Evolutionary conservation across 2,329 filamentous ascomycete genomes (phyloP).

Genomic region (Colletotrichum sidae): DNA sequence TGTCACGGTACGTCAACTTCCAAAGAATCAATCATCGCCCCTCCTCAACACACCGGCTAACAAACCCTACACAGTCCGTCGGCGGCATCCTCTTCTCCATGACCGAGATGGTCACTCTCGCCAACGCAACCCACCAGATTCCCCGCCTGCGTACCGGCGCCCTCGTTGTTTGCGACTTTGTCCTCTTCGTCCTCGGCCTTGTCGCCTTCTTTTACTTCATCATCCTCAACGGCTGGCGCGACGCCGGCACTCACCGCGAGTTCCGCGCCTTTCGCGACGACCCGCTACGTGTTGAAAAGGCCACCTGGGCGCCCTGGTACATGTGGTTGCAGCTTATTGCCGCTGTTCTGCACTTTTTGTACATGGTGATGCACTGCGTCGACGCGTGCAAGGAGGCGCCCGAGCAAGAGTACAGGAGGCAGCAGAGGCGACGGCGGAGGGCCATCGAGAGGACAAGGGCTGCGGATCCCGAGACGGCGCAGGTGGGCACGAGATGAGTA

Average conservation of each 20-base stretch:
- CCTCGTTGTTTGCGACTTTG: conserved; percentile 37
- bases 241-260: conserved; percentile 27
- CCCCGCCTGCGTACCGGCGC: conserved; percentile 34
- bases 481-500: conserved; percentile 1
- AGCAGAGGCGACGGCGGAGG: conserved; percentile 15
- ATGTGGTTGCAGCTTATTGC: conserved; percentile 40
- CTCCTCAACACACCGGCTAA: background rate
- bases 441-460: conserved; percentile 6
- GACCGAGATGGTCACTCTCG: conserved; percentile 45
- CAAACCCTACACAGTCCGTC: conserved; percentile 38
- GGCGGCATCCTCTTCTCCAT: conserved; percentile 58
- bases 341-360: conserved; percentile 38
- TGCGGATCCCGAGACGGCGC: conserved; percentile 18
- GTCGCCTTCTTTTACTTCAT: conserved; percentile 40
- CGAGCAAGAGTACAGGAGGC: conserved; percentile 14
- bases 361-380: conserved; percentile 40
- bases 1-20: conserved; percentile 25
- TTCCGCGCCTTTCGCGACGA: conserved; percentile 32
- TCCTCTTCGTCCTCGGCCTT: conserved; percentile 39
- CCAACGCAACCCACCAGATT: conserved; percentile 39
- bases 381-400: conserved; percentile 33
- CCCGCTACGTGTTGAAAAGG: conserved; percentile 37
- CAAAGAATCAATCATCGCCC: too few relatives aligned
- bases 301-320: conserved; percentile 39
- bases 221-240: conserved; percentile 38